phyloP scores from a whole-genome alignment of 176 grass and related monocot species.

The Zea mays region Zm-B73-REFERENCE-NAM-5.0 NC_050097.1:208395001-208395500 shows the following conservation, averaged over 20 bases:
- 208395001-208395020: slow-evolving; percentile 4
- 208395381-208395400: slow-evolving; percentile 94
- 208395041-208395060: not conserved
- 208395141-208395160: slow-evolving; percentile 97
- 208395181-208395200: slow-evolving; percentile 58
- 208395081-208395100: slow-evolving; percentile 16
- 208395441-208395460: slow-evolving; percentile 11
- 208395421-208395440: slow-evolving; percentile 89
- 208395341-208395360: slow-evolving; percentile 81
- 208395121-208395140: slow-evolving; percentile 47
- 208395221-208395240: slow-evolving; percentile 25
- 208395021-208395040: slow-evolving; percentile 10
- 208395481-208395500: slow-evolving; percentile 10
- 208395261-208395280: slow-evolving; percentile 54
- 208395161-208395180: slow-evolving; percentile 84
- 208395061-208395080: slow-evolving; percentile 17
- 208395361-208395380: slow-evolving; percentile 71
- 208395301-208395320: slow-evolving; percentile 93
- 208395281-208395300: slow-evolving; percentile 85
- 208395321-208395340: slow-evolving; percentile 88
- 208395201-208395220: slow-evolving; percentile 26
- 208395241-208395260: slow-evolving; percentile 30
- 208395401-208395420: slow-evolving; percentile 95
- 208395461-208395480: slow-evolving; percentile 7
- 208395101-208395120: slow-evolving; percentile 12